Evolutionary conservation across 1,139 yeast species (phyloP).

Genomic region (Diutina neorugosa): DNA sequence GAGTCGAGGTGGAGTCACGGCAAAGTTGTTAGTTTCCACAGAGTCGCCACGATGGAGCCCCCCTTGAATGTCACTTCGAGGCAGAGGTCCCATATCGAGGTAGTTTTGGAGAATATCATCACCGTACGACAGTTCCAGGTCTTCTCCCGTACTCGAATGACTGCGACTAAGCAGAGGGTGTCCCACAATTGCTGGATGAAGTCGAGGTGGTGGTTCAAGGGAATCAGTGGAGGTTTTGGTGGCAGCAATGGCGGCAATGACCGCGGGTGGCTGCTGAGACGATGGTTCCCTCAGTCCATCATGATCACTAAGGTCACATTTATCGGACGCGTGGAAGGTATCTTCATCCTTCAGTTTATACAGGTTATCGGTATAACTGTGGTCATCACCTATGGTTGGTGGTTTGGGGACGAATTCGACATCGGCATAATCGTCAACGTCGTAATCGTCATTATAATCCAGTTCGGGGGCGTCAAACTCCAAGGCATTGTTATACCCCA

Average conservation of each 20-base stretch:
- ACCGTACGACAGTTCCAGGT: neutral
- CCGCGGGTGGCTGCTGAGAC: too few species aligned
- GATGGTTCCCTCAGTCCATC: too few species aligned
- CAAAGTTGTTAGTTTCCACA: neutral
- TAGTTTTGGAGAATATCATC: slow-evolving; percentile 2
- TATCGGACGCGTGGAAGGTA: neutral
- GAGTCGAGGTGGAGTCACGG: neutral
- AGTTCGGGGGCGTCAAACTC: slow-evolving; percentile 10
- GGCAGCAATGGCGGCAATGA: neutral
- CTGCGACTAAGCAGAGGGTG: neutral
- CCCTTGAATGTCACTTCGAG: neutral
- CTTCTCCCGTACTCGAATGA: neutral
- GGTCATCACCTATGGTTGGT: neutral
- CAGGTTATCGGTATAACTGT: neutral
- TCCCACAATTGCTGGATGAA: neutral
- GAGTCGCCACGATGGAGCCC: neutral
- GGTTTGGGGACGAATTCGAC: neutral
- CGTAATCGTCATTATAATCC: neutral
- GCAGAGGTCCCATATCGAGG: slow-evolving; percentile 2
- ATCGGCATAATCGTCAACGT: neutral
- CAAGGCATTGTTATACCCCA: slow-evolving; percentile 1
- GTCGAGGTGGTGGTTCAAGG: neutral
- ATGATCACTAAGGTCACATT: neutral
- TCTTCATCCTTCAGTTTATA: slow-evolving; percentile 3
- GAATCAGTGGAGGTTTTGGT: neutral